Evolutionary conservation across 345 rosid genomes (phyloP).

Genomic region (Eucalyptus brandiana): DNA sequence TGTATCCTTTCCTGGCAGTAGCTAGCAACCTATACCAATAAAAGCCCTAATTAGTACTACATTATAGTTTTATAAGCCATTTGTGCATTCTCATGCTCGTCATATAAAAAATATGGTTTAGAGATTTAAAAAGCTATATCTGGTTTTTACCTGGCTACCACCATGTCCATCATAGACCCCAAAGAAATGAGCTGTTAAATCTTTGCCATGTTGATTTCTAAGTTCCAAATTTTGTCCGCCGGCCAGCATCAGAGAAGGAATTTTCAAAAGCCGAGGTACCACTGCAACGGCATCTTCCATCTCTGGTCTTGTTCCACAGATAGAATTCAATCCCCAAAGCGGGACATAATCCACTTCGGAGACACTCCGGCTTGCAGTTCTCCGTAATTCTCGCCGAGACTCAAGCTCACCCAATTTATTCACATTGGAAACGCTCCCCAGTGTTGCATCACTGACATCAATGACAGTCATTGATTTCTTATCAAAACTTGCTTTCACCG

Average conservation of each 20-base stretch:
- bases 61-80: background rate
- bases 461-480: background rate
- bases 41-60: background rate
- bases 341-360: constrained; percentile 14
- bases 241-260: background rate
- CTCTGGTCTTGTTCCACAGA: constrained; percentile 62
- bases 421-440: background rate
- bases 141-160: constrained; percentile 50
- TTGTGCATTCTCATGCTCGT: background rate
- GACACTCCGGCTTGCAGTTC: constrained; percentile 14
- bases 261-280: constrained; percentile 36
- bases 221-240: background rate
- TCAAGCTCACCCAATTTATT: background rate
- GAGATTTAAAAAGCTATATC: background rate
- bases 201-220: background rate
- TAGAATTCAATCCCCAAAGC: constrained; percentile 50
- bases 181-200: constrained; percentile 21
- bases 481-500: constrained; percentile 4
- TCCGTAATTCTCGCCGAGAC: background rate
- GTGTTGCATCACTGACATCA: background rate
- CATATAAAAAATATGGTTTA: background rate
- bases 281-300: constrained; percentile 71
- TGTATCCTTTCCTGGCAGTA: constrained; percentile 59
- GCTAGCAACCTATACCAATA: constrained; percentile 36
- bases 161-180: constrained; percentile 86